These are phyloP conservation scores for Albugo candida DNA, from an alignment of 352 stramenopile species.

Conservation along the genomic window DNA sequence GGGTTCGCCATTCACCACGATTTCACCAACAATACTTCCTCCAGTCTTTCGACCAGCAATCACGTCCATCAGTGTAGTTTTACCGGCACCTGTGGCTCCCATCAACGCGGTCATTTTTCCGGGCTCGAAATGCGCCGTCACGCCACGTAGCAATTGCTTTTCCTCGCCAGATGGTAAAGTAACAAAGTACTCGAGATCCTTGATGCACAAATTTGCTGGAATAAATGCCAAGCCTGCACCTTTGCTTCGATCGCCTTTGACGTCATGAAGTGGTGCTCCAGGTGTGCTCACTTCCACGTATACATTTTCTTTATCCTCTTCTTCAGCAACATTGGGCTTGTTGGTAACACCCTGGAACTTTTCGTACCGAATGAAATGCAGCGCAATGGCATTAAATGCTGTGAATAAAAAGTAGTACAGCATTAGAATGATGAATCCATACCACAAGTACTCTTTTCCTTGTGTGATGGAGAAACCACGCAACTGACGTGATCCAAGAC, in stretches of 20 bases:
- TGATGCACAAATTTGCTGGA: slow-evolving; percentile 24
- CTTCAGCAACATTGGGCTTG: slow-evolving; percentile 10
- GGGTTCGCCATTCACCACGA: slow-evolving; percentile 75
- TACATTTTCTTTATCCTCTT: slow-evolving; percentile 13
- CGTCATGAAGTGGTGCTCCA: slow-evolving; percentile 1
- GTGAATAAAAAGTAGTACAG: slow-evolving; percentile 28
- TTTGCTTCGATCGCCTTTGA: slow-evolving; percentile 1
- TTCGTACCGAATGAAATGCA: slow-evolving; percentile 34
- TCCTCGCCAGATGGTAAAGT: slow-evolving; percentile 34
- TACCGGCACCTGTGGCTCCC: slow-evolving; percentile 37
- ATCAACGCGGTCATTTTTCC: slow-evolving; percentile 58
- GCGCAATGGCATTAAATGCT: slow-evolving; percentile 16
- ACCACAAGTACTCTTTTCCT: slow-evolving; percentile 22
- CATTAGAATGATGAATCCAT: slow-evolving; percentile 18
- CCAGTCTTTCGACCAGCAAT: slow-evolving; percentile 54
- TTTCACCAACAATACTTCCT: slow-evolving; percentile 52
- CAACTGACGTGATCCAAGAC: slow-evolving; percentile 8
- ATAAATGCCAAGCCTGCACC: slow-evolving; percentile 19
- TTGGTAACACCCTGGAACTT: slow-evolving; percentile 13
- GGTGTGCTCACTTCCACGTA: slow-evolving; percentile 20
- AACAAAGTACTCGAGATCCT: slow-evolving; percentile 33
- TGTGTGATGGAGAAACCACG: slow-evolving; percentile 18
- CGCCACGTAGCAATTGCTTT: slow-evolving; percentile 19
- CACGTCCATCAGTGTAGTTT: slow-evolving; percentile 51
- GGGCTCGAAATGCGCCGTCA: slow-evolving; percentile 33